phyloP scores from a whole-genome alignment of 345 rosid species.

The Eucalyptus pauciflora region DNA sequence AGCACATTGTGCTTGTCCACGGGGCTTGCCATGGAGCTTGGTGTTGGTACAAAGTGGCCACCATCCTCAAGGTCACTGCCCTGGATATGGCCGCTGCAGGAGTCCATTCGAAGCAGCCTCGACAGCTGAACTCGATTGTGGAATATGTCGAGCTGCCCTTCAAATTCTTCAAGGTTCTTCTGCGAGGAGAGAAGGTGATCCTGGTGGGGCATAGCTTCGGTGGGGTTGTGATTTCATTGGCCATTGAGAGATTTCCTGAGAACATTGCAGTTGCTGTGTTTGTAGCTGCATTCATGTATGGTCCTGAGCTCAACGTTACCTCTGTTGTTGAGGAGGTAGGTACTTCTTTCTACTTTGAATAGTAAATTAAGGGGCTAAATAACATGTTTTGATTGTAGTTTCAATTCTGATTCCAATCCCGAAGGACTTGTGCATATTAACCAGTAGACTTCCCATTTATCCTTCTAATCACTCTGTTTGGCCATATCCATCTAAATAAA shows the following conservation, averaged over 20 bases:
- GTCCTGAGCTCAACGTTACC: not conserved
- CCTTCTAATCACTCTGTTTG: not conserved
- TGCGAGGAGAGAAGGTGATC: slow-evolving; percentile 2
- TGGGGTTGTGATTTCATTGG: slow-evolving; percentile 5
- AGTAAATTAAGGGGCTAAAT: not conserved
- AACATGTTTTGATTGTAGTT: not conserved
- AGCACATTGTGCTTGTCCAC: slow-evolving; percentile 28
- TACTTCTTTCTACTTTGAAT: not conserved
- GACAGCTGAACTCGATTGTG: not conserved
- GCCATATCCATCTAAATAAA: not conserved
- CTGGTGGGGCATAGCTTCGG: slow-evolving; percentile 22
- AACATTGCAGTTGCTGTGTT: slow-evolving; percentile 6
- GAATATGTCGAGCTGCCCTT: slow-evolving; percentile 11
- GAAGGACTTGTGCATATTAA: not conserved
- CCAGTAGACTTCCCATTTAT: not conserved
- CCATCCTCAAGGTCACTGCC: slow-evolving; percentile 18
- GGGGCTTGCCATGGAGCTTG: slow-evolving; percentile 34
- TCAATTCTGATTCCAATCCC: not conserved
- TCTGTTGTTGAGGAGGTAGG: not conserved
- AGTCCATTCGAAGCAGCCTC: slow-evolving; percentile 1
- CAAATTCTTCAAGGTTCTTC: not conserved
- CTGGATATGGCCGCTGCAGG: slow-evolving; percentile 25
- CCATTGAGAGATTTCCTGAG: slow-evolving; percentile 10
- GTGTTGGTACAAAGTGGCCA: slow-evolving; percentile 27
- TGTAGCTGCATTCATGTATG: slow-evolving; percentile 8